Evolutionary conservation across 352 stramenopile genomes (phyloP).

Genomic region (Thraustochytrium sp.): DNA sequence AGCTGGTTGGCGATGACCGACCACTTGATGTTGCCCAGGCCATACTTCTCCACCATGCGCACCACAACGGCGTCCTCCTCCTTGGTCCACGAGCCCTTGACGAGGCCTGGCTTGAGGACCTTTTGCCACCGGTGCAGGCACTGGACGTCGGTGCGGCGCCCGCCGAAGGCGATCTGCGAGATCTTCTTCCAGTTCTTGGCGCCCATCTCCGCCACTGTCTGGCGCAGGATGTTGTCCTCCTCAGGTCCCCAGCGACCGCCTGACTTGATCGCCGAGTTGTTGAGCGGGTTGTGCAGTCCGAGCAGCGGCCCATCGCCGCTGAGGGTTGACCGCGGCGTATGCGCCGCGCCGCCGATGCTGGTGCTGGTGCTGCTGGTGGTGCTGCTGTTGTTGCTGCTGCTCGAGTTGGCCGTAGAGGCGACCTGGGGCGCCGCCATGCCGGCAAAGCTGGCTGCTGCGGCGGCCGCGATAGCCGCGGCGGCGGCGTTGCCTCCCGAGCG

Average conservation of each 20-base stretch:
- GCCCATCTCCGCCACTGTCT: constrained; percentile 70
- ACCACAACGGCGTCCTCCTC: constrained; percentile 45
- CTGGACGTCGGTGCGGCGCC: constrained; percentile 73
- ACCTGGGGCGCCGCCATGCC: background rate
- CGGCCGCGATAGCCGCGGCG: background rate
- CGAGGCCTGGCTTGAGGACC: constrained; percentile 74
- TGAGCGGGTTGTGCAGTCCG: background rate
- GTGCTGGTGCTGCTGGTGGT: too few relatives aligned
- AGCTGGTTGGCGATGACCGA: constrained; percentile 38
- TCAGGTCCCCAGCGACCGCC: constrained; percentile 66
- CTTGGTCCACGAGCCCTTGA: constrained; percentile 78
- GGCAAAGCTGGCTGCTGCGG: background rate
- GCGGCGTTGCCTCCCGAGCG: background rate
- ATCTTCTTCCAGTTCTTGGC: constrained; percentile 83
- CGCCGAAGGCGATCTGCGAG: constrained; percentile 67
- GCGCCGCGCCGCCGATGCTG: too few relatives aligned
- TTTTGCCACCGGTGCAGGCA: constrained; percentile 79
- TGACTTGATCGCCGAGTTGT: background rate
- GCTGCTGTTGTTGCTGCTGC: too few relatives aligned
- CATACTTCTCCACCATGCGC: constrained; percentile 37
- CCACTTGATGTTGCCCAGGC: constrained; percentile 41
- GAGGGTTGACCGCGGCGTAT: too few relatives aligned
- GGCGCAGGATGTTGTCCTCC: constrained; percentile 72
- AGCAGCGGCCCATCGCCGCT: too few relatives aligned
- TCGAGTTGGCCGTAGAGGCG: background rate